Evolutionary conservation across 179 eudicot genomes (phyloP), one percentile per base, ranked within the genome.

Genomic region (Heliamphora pulchella): DNA sequence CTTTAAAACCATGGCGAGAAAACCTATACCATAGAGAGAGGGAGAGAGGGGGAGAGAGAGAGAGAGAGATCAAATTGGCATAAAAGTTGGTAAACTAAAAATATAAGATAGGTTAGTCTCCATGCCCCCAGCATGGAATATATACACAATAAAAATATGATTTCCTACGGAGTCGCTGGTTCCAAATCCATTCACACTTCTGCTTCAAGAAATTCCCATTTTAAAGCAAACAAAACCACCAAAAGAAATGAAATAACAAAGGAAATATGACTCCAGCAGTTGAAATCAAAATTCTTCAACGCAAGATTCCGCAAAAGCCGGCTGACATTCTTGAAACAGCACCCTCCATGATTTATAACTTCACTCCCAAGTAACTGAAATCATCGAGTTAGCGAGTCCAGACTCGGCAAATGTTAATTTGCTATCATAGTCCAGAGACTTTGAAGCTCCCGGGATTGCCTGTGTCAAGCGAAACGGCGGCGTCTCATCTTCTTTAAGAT

Each of bases 381-480:
- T 85, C 96, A 94, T 96, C 5, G 99, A 91, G 86, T 94, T 94
- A 15, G 96, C 87, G 13, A 96, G 91, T 68, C 96, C 97, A 0
- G 99, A 94, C 65, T 96, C 92, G 54, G 83, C 93, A 78, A 96
- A 87, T 8, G 91, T 91, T 58, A 91, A 78, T 20, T 77, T 84
- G 74, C 77, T 85, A 48, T 89, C 91, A 57, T 85, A 96, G 9
- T 94, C 97, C 76, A 96, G 84, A 47, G 76, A 80, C 76, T 88
- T 90, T 14, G 93, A 80, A 4, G 94, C 93, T 55, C 98, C 98
- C 5, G 98, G 99, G 48, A 96, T 87, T 59, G 97, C 92, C 57
- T 91, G 91, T 39, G 91, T 86, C 87, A 96, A 84, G 48, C 90
- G 91, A 69, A 96, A 91, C 14, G 85, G 80, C 41, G 85, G 82